phyloP scores from a whole-genome alignment of 306 rosid genomes.

The Abrus precatorius region DNA sequence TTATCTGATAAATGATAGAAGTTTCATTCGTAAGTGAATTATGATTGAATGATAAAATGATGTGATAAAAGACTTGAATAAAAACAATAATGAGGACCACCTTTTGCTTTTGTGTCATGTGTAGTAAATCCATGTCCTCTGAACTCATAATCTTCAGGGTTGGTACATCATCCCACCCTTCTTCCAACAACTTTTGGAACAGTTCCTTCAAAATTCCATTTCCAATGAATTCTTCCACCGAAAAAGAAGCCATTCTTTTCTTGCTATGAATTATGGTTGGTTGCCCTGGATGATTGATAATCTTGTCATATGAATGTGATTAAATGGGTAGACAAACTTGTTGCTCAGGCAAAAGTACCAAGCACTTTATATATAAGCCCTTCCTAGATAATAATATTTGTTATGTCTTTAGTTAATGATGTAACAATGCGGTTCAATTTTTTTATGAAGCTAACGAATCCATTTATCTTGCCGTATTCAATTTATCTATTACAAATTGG shows the following conservation, averaged over 20 bases:
- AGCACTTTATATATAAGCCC: conserved; percentile 29
- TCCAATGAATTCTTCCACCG: conserved; percentile 85
- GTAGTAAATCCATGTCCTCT: conserved; percentile 79
- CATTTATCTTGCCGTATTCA: neutral
- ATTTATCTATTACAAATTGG: neutral
- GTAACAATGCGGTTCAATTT: conserved; percentile 10
- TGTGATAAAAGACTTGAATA: neutral
- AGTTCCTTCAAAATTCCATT: conserved; percentile 75
- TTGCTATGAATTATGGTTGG: neutral
- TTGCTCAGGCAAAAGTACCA: conserved; percentile 20
- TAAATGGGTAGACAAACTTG: conserved; percentile 27
- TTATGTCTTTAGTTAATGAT: conserved; percentile 27
- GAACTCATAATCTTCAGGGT: conserved; percentile 83
- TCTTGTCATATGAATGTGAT: conserved; percentile 18
- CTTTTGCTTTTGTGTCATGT: conserved; percentile 83
- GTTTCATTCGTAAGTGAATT: neutral
- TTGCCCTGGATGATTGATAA: conserved; percentile 19
- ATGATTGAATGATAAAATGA: conserved; percentile 16
- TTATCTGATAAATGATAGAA: conserved; percentile 15
- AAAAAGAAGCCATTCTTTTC: conserved; percentile 77
- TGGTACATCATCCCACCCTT: conserved; percentile 97
- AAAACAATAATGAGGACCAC: conserved; percentile 47
- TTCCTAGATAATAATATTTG: conserved; percentile 27
- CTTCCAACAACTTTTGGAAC: conserved; percentile 73
- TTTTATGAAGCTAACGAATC: neutral